phyloP scores from a whole-genome alignment of 2,329 filamentous ascomycete species.

The Nemania sp. region DNA sequence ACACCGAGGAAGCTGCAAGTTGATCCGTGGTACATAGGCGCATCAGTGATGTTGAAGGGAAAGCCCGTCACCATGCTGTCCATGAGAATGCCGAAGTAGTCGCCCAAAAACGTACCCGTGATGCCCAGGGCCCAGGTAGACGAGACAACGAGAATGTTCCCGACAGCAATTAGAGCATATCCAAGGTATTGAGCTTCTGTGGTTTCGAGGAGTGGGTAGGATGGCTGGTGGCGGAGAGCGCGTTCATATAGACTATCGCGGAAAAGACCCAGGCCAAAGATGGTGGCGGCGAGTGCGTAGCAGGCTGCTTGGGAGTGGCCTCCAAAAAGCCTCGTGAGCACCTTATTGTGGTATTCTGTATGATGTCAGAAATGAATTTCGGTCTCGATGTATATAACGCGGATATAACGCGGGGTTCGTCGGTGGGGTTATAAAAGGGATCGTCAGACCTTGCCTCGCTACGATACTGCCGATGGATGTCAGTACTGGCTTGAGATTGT shows the following conservation, averaged over 20 bases:
- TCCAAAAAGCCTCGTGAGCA: slow-evolving; percentile 83
- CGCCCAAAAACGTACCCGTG: slow-evolving; percentile 93
- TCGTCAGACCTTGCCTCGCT: slow-evolving; percentile 71
- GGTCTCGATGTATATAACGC: too few relatives aligned
- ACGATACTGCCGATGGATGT: slow-evolving; percentile 62
- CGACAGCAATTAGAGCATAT: slow-evolving; percentile 69
- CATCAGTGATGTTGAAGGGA: slow-evolving; percentile 87
- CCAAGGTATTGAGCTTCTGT: slow-evolving; percentile 64
- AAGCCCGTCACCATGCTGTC: slow-evolving; percentile 92
- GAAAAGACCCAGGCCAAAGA: slow-evolving; percentile 89
- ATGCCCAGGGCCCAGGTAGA: slow-evolving; percentile 92
- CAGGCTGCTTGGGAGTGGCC: slow-evolving; percentile 79
- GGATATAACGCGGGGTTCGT: too few relatives aligned
- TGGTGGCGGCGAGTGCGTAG: slow-evolving; percentile 84
- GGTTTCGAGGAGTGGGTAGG: slow-evolving; percentile 71
- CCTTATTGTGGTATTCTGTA: slow-evolving; percentile 86
- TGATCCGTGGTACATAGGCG: slow-evolving; percentile 96
- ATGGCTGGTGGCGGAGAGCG: slow-evolving; percentile 75
- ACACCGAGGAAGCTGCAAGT: slow-evolving; percentile 91
- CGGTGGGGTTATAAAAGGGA: slow-evolving; percentile 24
- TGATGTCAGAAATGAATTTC: slow-evolving; percentile 20
- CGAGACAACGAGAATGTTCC: slow-evolving; percentile 83
- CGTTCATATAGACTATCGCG: slow-evolving; percentile 87
- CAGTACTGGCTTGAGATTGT: slow-evolving; percentile 5
- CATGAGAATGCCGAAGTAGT: slow-evolving; percentile 99